Evolutionary conservation across 306 rosid genomes (phyloP), one percentile per base, ranked within the genome.

Genomic region (cucumber (Cucumis sativus)): DNA sequence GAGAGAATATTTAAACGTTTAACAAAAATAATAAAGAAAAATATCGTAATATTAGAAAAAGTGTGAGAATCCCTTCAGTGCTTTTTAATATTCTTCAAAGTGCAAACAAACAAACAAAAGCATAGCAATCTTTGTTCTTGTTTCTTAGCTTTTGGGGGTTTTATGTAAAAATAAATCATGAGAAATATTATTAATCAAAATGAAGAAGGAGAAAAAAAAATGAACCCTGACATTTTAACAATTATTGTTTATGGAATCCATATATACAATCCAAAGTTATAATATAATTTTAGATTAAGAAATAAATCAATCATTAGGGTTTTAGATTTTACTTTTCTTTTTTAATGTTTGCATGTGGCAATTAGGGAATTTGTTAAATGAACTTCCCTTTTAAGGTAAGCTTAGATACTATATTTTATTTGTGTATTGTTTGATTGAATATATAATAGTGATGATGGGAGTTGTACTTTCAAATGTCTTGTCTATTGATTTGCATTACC

Each of bases 351-450:
- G 76, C 43, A 70, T 70, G 76, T 70, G 59, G 59, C 37, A 20
- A 43, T 45, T 68, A 21, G 28, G 37, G 37, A 68, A 23, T 47
- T 23, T 70, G n/a, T 25, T 71, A 21, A 10, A 41, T 70, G 13
- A 71, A 62, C 83, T 87, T 87, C 75, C 93, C 92, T 77, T 88
- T 79, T 84, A 87, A 88, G 91, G 88, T 82, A 89, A 89, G 89
- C 51, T 45, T 71, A 76, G 72, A 70, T 71, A 63, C 13, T 25
- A 74, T 45, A 47, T 65, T 40, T 33, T 49, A 37, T 33, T 78
- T 40, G 61, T n/a, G 57, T 60, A 8, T 45, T 55, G 35, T 67
- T 39, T 80, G 6, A 59, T 33, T 33, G 37, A 33, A 33, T 33
- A 33, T 33, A 72, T 58, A 52, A 35, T 61, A 49, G 37, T 68